Evolutionary conservation across 768 basidiomycete genomes (phyloP), one percentile per base, ranked within the genome.

Genomic region (Leccinum fibrillosum): DNA sequence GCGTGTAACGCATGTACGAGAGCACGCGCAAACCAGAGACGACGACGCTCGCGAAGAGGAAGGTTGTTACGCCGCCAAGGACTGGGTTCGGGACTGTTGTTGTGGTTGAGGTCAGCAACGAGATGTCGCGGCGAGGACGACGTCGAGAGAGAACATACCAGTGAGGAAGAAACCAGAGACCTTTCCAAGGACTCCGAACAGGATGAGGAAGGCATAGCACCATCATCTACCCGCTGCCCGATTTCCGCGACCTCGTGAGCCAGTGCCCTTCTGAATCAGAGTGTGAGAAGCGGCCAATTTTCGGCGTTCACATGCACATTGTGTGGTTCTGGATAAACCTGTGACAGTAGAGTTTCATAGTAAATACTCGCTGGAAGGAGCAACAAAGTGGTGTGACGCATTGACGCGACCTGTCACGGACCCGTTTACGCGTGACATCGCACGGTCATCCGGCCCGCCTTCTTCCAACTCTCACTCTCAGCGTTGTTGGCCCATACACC

Each of bases 1-100:
- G 79, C 19, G 82, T 82, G 66, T 86, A 90, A 15, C 70, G 64
- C 32, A 80, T 74, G 62, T 82, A 81, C 3, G 83, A 77, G 28
- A 94, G 76, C 3, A 93, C 88, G 23, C 88, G 82, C 28, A 89
- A 53, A 32, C 92, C 90, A 0, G 87, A 88, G 7, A 15, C 70
- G 15, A 82, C 79, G 28, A 93, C 90, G 42, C 79, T 85, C 0
- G 89, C 86, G 66, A 94, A 93, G 10, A 93, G 78, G 79, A 93
- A 93, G 3, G 91, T 92, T 11, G 90, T 94, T 3, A 93, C 90
- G 3, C 91, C 90, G 2, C 91, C 92, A 0, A 92, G 80, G 7
- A 92, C 90, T 0, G 91, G 77, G 65, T 88, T 86, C 1, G 92
- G 92, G 58, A 94, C 81, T 82, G 58, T 10, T 2, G 32, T 47